Evolutionary conservation across 2,329 filamentous ascomycete species (phyloP).

Genomic region (Gliomastix tumulicola): DNA sequence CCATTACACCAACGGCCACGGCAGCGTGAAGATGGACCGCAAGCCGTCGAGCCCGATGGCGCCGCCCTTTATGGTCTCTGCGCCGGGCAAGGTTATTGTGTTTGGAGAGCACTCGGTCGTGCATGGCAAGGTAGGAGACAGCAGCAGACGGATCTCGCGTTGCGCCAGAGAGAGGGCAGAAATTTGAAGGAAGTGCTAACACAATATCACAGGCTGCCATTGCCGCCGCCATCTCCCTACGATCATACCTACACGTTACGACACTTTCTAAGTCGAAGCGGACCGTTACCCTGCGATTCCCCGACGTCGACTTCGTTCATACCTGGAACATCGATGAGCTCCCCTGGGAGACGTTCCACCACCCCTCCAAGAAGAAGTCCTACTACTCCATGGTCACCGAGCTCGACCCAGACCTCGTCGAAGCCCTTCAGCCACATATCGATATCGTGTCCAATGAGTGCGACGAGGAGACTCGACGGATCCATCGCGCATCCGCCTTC

Average conservation of each 20-base stretch:
- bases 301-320: slow-evolving; percentile 83
- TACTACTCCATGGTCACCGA: slow-evolving; percentile 86
- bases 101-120: slow-evolving; percentile 99
- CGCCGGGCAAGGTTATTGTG: slow-evolving; percentile 95
- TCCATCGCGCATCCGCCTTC: slow-evolving; percentile 74
- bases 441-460: slow-evolving; percentile 59
- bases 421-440: slow-evolving; percentile 75
- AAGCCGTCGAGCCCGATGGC: slow-evolving; percentile 62
- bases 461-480: slow-evolving; percentile 68
- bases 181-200: not conserved
- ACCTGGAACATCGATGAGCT: slow-evolving; percentile 91
- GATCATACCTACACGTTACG: slow-evolving; percentile 94
- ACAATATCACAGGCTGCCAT: slow-evolving; percentile 80
- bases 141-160: no score
- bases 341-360: slow-evolving; percentile 77
- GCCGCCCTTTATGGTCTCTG: slow-evolving; percentile 95
- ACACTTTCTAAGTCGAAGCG: slow-evolving; percentile 87
- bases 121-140: slow-evolving; percentile 81
- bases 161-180: not conserved
- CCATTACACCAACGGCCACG: slow-evolving; percentile 27
- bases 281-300: slow-evolving; percentile 81
- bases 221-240: slow-evolving; percentile 87
- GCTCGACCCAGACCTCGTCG: slow-evolving; percentile 76
- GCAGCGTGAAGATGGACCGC: slow-evolving; percentile 35
- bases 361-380: slow-evolving; percentile 81